Conservation (phyloP, 768 basidiomycete species). For the Sarcodon sp. region DNA sequence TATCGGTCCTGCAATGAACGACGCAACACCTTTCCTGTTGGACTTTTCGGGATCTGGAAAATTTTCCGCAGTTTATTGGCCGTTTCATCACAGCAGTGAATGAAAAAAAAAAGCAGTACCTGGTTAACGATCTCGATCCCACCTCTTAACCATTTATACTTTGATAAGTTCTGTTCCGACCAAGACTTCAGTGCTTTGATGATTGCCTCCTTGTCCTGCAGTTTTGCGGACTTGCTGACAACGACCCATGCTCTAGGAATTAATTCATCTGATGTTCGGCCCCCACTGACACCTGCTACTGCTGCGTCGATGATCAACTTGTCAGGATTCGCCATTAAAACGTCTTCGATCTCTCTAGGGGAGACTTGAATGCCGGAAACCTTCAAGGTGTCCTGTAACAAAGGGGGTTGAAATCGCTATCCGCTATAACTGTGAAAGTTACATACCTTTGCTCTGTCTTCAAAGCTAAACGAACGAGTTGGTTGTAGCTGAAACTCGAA, state of each 20-base stretch:
- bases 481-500: too few species aligned
- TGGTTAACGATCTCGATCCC: constrained; percentile 53
- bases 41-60: constrained; percentile 55
- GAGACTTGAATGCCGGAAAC: constrained; percentile 74
- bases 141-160: constrained; percentile 67
- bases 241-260: constrained; percentile 74
- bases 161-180: constrained; percentile 51
- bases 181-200: constrained; percentile 42
- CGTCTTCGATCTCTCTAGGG: constrained; percentile 65
- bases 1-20: constrained; percentile 47
- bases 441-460: too few species aligned
- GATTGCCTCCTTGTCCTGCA: constrained; percentile 26
- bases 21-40: constrained; percentile 61
- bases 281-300: constrained; percentile 66
- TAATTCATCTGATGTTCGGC: constrained; percentile 58
- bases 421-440: too few species aligned
- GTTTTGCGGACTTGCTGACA: constrained; percentile 40
- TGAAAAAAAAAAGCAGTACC: constrained; percentile 23
- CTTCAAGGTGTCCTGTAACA: constrained; percentile 58
- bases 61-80: background rate
- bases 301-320: constrained; percentile 49
- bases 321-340: constrained; percentile 46
- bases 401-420: too few species aligned
- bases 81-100: background rate
- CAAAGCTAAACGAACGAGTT: too few species aligned